phyloP scores from a whole-genome alignment of 2,329 filamentous ascomycete species.

The Thelonectria blattea region DNA sequence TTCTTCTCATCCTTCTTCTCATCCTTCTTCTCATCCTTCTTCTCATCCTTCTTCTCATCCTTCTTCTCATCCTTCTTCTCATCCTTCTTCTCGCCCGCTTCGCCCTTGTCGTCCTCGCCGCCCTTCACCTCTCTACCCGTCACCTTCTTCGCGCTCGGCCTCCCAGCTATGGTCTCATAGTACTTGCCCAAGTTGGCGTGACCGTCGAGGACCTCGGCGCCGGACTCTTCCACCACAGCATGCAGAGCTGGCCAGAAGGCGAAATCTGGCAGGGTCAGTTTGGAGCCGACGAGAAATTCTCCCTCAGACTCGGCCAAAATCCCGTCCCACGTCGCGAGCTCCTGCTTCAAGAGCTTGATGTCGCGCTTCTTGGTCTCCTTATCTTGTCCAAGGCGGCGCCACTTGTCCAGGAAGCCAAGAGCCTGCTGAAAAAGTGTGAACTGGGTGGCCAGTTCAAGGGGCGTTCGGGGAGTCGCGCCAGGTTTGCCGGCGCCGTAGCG shows the following conservation, averaged over 20 bases:
- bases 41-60: too few species aligned
- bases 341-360: constrained; percentile 37
- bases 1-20: too few species aligned
- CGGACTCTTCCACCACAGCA: constrained; percentile 47
- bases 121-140: constrained; percentile 23
- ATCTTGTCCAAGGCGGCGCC: constrained; percentile 36
- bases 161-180: constrained; percentile 41
- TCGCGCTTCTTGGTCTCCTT: constrained; percentile 13
- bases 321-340: constrained; percentile 50
- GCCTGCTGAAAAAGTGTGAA: constrained; percentile 51
- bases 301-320: constrained; percentile 40
- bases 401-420: constrained; percentile 45
- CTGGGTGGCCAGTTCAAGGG: constrained; percentile 43
- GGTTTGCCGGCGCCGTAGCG: constrained; percentile 49
- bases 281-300: constrained; percentile 53
- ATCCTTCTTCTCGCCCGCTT: background rate
- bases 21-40: too few species aligned
- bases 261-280: constrained; percentile 58
- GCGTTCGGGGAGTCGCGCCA: constrained; percentile 31
- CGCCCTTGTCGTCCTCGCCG: background rate
- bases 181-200: constrained; percentile 45
- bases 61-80: too few species aligned
- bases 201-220: constrained; percentile 40
- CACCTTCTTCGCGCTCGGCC: constrained; percentile 33
- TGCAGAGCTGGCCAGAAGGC: constrained; percentile 63